Evolutionary conservation across 768 basidiomycete genomes (phyloP), one percentile per base, ranked within the genome.

Genomic region (Boletus rubescentipes): DNA sequence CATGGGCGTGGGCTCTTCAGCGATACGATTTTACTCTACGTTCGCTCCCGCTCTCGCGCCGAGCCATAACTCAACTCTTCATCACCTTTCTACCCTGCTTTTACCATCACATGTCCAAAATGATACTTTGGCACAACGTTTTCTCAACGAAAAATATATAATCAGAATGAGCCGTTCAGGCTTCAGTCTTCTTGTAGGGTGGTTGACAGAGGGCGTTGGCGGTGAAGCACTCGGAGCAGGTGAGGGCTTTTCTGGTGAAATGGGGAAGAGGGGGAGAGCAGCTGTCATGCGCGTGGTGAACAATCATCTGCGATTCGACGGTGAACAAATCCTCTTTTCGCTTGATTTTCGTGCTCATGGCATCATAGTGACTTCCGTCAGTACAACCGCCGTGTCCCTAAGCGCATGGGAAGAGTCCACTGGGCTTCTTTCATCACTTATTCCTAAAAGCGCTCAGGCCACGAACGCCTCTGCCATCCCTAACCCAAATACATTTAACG

Each of bases 211-310:
- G 67, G 94, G 93, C 15, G 77, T 87, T 50, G 85, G 94, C 54
- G 87, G 94, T 51, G 91, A 93, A 68, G 81, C 86, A n/a, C 68
- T 87, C 59, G 95, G 95, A 46, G 75, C 79, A 53, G 86, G 92
- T 9, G 81, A 85, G 46, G 87, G 93, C 0, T 91, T 92, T 62
- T 77, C 85, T 31, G 92, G 90, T 2, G 87, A 92, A 61, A 82
- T 81, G 52, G 93, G 91, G 18, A 86, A 88, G 64, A 77, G 94
- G 55, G 93, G 93, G 6, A 79, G 97, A 61, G 87, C 93, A 47
- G 83, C 92, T 10, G 88, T 98, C 40, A 88, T 98, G 84, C 84
- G 87, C 39, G 93, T 98, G 35, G 88, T 99, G 21, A 97, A 97
- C 67, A 95, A 93, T 67, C 87, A 94, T 66, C 78, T 99, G 34